Percentiles rank a stretch among this genome's conserved stretches.
Evolutionary conservation across 1,284 basidiomycete species (phyloP).

Genomic region (Sporisorium sorghi): DNA sequence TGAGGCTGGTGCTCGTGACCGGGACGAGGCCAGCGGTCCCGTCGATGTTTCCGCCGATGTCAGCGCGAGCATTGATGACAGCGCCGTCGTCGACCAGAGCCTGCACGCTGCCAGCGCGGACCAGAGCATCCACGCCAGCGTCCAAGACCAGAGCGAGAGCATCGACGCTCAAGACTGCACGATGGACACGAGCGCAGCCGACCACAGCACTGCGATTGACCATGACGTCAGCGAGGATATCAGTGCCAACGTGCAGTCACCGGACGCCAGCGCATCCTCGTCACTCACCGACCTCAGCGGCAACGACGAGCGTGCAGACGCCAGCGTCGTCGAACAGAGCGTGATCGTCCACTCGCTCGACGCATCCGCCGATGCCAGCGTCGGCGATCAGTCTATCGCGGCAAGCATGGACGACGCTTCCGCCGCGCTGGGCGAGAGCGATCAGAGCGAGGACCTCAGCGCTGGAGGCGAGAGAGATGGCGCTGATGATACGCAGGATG

Average conservation of each 20-base stretch:
- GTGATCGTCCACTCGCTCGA: neutral
- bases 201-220: neutral
- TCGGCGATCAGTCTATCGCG: neutral
- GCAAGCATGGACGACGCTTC: neutral
- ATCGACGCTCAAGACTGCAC: neutral
- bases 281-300: neutral
- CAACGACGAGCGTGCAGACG: slow-evolving; percentile 1
- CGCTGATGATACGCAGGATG: neutral
- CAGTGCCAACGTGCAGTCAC: neutral
- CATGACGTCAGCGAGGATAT: slow-evolving; percentile 8
- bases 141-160: neutral
- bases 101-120: neutral
- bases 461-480: neutral
- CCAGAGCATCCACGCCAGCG: slow-evolving; percentile 12
- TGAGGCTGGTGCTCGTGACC: slow-evolving; percentile 1
- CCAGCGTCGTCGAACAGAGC: slow-evolving; percentile 13
- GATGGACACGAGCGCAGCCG: slow-evolving; percentile 3
- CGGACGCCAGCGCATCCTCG: neutral
- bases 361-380: neutral
- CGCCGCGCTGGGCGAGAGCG: slow-evolving; percentile 1
- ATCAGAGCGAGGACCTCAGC: slow-evolving; percentile 9
- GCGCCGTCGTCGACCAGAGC: slow-evolving; percentile 12
- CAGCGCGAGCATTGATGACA: slow-evolving; percentile 7
- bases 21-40: slow-evolving; percentile 6
- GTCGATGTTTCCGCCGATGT: slow-evolving; percentile 13